These are phyloP conservation scores for grape (Vitis vinifera) DNA, from an alignment of 164 flowering plant species.

Conservation along the genomic window DNA sequence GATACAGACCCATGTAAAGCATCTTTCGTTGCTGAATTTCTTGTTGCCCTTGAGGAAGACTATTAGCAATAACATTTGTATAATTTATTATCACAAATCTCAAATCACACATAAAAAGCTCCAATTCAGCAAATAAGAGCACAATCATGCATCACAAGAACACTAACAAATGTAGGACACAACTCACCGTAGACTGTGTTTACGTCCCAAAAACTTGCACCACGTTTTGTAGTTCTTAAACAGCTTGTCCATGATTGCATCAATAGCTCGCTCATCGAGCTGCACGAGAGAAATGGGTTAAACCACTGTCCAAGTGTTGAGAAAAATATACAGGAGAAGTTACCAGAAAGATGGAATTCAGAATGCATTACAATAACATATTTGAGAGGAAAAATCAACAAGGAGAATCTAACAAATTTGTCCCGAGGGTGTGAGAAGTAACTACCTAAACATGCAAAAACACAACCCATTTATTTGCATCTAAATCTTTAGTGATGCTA, in stretches of 20 bases:
- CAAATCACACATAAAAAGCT: constrained; percentile 1
- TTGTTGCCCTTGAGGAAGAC: constrained; percentile 86
- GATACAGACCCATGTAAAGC: constrained; percentile 93
- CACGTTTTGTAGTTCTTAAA: constrained; percentile 96
- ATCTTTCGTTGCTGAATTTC: constrained; percentile 92
- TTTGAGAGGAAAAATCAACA: background rate
- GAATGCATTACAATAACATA: background rate
- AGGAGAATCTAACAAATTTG: background rate
- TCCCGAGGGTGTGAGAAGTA: no score
- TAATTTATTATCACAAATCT: background rate
- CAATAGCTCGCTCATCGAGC: constrained; percentile 95
- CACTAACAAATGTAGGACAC: background rate
- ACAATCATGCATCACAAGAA: background rate
- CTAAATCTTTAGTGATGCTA: no score
- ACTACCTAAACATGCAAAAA: no score
- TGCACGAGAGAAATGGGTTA: constrained; percentile 28
- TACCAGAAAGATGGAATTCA: background rate
- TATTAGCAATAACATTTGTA: constrained; percentile 18
- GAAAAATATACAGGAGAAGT: background rate
- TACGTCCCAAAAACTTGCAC: constrained; percentile 95
- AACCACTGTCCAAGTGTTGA: background rate
- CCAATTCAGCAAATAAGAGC: background rate
- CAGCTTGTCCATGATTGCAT: constrained; percentile 80
- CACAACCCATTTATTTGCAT: no score
- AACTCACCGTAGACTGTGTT: constrained; percentile 85